Conservation (phyloP, 1,284 basidiomycete genomes). For the Pyrrhoderma lamaoense region DNA sequence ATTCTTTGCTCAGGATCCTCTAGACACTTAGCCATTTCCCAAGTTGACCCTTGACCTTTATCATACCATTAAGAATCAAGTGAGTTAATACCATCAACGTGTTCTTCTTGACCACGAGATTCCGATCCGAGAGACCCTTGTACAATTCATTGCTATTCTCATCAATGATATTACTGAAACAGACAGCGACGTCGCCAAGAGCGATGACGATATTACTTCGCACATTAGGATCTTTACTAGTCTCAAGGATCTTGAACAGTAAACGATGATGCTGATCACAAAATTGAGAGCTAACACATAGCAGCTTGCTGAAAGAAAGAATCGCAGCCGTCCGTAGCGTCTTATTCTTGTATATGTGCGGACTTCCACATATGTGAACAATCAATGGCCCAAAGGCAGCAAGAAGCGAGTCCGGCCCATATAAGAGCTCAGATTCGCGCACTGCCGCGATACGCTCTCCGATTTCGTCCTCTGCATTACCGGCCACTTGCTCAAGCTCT, state of each 20-base stretch:
- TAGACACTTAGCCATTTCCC: conserved; percentile 99
- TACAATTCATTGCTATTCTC: conserved; percentile 96
- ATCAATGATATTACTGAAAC: conserved; percentile 93
- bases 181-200: conserved; percentile 94
- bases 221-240: conserved; percentile 82
- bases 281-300: conserved; percentile 91
- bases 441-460: conserved; percentile 84
- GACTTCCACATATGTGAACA: conserved; percentile 83
- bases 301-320: conserved; percentile 90
- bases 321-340: conserved; percentile 84
- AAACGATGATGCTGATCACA: conserved; percentile 87
- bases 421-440: conserved; percentile 84
- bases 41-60: conserved; percentile 98
- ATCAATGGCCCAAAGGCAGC: conserved; percentile 86
- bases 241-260: conserved; percentile 91
- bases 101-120: conserved; percentile 96
- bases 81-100: conserved; percentile 98
- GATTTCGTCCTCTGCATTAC: conserved; percentile 97
- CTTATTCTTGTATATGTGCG: conserved; percentile 84
- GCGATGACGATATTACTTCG: conserved; percentile 96
- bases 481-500: conserved; percentile 94
- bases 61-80: conserved; percentile 97
- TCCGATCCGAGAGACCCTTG: conserved; percentile 82
- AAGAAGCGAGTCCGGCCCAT: conserved; percentile 78
- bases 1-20: conserved; percentile 90